Percentiles rank a stretch among this genome's conserved stretches.
Conservation (phyloP, 75 land plant species). For the Sequoiadendron giganteum region DNA sequence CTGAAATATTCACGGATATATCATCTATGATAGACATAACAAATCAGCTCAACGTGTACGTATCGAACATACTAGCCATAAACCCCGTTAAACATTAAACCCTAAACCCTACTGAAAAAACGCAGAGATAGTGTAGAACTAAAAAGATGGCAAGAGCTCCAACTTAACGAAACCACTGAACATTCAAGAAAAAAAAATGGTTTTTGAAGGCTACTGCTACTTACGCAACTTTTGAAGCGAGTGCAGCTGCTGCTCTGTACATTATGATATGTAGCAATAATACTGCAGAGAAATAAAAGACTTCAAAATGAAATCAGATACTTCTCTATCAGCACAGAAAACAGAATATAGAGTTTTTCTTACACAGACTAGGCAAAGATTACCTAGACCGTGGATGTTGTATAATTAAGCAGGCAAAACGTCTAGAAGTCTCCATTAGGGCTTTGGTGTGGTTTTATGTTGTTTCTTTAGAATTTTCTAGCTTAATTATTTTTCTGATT, state of each 20-base stretch:
- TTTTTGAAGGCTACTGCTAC: neutral
- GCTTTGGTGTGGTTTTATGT: neutral
- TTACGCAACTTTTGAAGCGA: neutral
- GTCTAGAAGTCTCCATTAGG: slow-evolving; percentile 11
- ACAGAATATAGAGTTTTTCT: neutral
- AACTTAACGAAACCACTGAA: neutral
- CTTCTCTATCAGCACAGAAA: neutral
- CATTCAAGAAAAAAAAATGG: neutral
- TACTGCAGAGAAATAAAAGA: neutral
- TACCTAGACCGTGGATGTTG: neutral
- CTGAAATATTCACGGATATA: neutral
- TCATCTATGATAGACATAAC: neutral
- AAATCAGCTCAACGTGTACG: neutral
- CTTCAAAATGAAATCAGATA: neutral
- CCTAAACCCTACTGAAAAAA: neutral
- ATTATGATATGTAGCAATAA: neutral
- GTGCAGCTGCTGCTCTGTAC: neutral
- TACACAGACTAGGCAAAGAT: neutral
- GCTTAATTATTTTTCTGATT: too few relatives aligned
- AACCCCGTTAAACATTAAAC: neutral
- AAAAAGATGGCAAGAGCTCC: neutral
- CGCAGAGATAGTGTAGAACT: neutral
- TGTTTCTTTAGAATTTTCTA: neutral
- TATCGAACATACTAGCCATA: neutral
- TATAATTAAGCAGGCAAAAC: neutral